phyloP scores from a whole-genome alignment of 306 rosid species.

The Pachyrhizus erosus region DNA sequence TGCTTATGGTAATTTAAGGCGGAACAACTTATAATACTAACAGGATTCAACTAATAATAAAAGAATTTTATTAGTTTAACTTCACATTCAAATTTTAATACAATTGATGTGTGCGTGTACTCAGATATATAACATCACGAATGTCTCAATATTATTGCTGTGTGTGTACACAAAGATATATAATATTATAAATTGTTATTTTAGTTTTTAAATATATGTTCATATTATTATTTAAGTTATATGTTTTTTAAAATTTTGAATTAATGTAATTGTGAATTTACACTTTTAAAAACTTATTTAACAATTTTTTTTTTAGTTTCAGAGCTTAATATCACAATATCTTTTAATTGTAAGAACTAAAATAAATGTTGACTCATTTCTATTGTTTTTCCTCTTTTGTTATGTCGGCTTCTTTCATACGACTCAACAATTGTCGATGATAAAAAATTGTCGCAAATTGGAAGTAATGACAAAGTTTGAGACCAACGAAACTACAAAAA shows the following conservation, averaged over 20 bases:
- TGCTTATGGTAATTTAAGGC: no score
- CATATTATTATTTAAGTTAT: no score
- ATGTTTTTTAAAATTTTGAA: no score
- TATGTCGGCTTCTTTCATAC: neutral
- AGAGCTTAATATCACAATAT: no score
- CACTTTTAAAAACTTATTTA: no score
- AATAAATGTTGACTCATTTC: neutral
- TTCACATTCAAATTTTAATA: neutral
- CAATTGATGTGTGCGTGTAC: neutral
- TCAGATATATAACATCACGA: neutral
- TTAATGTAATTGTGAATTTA: no score
- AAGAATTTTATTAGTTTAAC: neutral
- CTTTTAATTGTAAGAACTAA: no score
- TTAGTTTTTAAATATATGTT: neutral
- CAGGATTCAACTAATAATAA: no score
- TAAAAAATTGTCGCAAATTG: neutral
- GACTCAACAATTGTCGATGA: slow-evolving; percentile 27
- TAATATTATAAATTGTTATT: neutral
- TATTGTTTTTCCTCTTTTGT: neutral
- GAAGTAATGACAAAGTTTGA: slow-evolving; percentile 42
- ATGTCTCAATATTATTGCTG: slow-evolving; percentile 30
- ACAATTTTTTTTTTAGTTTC: no score
- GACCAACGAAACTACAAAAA: slow-evolving; percentile 42
- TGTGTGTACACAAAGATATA: neutral
- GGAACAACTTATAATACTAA: no score